Percentiles rank a stretch among this genome's conserved stretches.
Evolutionary conservation across 2,329 filamentous ascomycete species (phyloP).

Genomic region (Colletotrichum tamarilloi): DNA sequence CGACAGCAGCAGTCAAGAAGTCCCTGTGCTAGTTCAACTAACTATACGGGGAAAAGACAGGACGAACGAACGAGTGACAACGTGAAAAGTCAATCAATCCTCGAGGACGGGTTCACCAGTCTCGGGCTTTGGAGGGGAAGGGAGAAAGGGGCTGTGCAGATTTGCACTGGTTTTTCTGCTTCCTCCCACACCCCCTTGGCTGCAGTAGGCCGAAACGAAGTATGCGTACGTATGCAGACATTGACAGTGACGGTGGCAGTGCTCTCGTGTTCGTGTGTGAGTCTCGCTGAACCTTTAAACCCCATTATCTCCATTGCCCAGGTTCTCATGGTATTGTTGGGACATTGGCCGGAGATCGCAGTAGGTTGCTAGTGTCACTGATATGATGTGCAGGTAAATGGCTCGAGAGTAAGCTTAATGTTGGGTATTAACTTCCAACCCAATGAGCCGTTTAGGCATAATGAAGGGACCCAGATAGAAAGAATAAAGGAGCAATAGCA

Average conservation of each 20-base stretch:
- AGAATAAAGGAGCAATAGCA: background rate
- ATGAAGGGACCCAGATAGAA: background rate
- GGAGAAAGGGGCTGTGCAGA: background rate
- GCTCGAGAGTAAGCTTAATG: background rate
- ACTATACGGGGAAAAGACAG: background rate
- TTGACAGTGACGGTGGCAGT: background rate
- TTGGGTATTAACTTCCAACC: background rate
- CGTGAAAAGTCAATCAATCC: slow-evolving; percentile 13
- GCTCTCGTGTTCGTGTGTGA: slow-evolving; percentile 1
- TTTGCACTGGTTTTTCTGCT: background rate
- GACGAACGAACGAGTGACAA: slow-evolving; percentile 14
- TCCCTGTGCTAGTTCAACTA: background rate
- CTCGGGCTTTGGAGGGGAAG: background rate
- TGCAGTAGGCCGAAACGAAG: slow-evolving; percentile 24
- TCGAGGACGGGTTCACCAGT: background rate
- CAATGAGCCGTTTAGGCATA: background rate
- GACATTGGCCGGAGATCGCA: background rate
- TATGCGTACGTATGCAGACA: slow-evolving; percentile 11
- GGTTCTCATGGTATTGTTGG: background rate
- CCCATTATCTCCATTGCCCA: background rate
- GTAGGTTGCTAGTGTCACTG: background rate
- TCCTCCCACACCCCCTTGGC: background rate
- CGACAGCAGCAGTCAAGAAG: background rate
- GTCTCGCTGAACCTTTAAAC: background rate
- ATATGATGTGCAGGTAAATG: background rate